Evolutionary conservation across 1,139 yeast species (phyloP), one percentile per base, ranked within the genome.

Genomic region (Blastobotrys persicus): DNA sequence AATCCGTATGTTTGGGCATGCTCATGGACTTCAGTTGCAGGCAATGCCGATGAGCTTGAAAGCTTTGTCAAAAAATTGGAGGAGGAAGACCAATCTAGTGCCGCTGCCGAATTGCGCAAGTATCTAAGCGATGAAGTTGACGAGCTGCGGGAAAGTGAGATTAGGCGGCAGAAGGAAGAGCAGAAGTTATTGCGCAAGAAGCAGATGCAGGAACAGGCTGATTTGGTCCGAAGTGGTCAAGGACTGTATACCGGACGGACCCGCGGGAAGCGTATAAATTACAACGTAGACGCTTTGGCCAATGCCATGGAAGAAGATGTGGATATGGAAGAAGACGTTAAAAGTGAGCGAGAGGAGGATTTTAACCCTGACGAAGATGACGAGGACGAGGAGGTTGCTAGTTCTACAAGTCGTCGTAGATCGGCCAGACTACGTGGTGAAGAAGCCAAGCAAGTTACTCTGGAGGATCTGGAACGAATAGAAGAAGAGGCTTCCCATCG

Each of bases 211-310:
- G 58, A 58, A 17, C 65, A 59, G 38, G 55, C 54, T n/a, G 57
- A 49, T 9, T 48, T 47, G 46, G 58, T 55, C 13, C 57, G 64
- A 7, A 49, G 49, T 12, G 65, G 63, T n/a, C 68, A 61, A 40
- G 68, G 68, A 13, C 50, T 57, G n/a, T 65, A 66, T 49, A 53
- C 59, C 4, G 65, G 69, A 13, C 62, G 74, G 13, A 67, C 73
- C 1, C 56, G 74, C 3, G 67, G 71, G 2, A 62, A 59, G 33
- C 55, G 66, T n/a, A 62, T 71, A 34, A 66, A 69, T 47, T 71
- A 70, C 48, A 56, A 59, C 23, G 52, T 58, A 41, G 60, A 64
- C 12, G 56, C 57, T 28, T 45, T 46, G 46, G 44, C 44, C 28
- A 46, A 38, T 23, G 52, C 53, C 19, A 9, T 9, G 9, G 54